Evolutionary conservation across 495 filamentous ascomycete genomes (phyloP), one percentile per base, ranked within the genome.

Genomic region (Talaromyces adpressus): DNA sequence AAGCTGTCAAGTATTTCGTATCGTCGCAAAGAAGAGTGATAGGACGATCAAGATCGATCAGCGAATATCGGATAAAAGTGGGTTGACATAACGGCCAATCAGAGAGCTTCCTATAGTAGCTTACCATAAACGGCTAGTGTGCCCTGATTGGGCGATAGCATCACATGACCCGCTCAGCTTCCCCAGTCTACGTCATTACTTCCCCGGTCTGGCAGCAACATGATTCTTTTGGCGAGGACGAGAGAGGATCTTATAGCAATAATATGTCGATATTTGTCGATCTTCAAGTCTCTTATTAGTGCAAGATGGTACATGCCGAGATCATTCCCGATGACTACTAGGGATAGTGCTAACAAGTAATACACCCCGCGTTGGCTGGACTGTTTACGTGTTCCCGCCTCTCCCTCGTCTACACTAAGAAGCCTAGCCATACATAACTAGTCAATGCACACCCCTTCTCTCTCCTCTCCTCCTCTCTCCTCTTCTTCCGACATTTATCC

Each of bases 371-470:
- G 14, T 41, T 14, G 14, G 12, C 32, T 39, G 11, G 34, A 39
- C 36, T 41, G 36, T 41, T 41, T 41, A 41, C 36, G 36, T 41
- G 36, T 9, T 41, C 36, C 36, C 36, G 36, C 36, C 6, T 14
- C 34, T 36, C 34, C 30, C n/a, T 27, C 27, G 3, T 4, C 27
- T 27, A 27, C 27, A 39, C 34, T 39, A 39, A 11, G 5, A 6
- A 23, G 32, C 6, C 39, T 36, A 39, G 25, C 30, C 34, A 39
- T 39, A 41, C 39, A 34, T 39, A 32, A 25, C 68, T 64, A 49
- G 45, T 9, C 18, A 49, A 20, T n/a, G 54, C 65, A 49, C 36
- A 11, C 65, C 66, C 69, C 71, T 66, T 67, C 67, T 65, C 65
- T 62, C 63, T 30, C 57, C 29, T 30, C 29, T 30, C 5, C 29